Evolutionary conservation across 148 eudicot genomes (phyloP), one percentile per base, ranked within the genome.

Genomic region (Chenopodium quinoa): DNA sequence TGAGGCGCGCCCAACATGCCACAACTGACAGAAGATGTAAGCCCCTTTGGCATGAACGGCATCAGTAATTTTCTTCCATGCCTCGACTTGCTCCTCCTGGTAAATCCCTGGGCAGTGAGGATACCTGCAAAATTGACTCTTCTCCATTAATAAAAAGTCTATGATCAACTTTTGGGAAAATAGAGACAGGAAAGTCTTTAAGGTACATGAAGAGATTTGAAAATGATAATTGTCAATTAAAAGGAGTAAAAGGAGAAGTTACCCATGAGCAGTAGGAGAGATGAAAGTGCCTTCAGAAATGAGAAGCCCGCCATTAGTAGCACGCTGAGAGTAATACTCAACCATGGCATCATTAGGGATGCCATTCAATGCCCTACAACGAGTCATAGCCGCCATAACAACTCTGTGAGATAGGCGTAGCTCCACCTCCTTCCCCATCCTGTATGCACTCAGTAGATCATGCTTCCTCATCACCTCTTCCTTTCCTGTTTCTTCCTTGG

Each of bases 1-100:
- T 3, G 98, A 95, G 67, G 94, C 96, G 7, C 98, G 90, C 54
- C 98, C 97, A 2, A 90, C 93, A 72, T 94, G 98, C 98, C 98
- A 94, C n/a, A 94, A 73, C 75, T 95, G 98, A 76, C 96, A 93
- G 85, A 91, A 92, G 22, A 95, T 79, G 72, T 90, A 62, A 48
- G 88, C 93, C 73, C 96, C 96, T 73, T 90, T 90, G 70, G 87
- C 87, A 79, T 95, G 98, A 52, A 92, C 93, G 31, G 96, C 92
- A 80, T 87, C 91, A 58, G 93, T 94, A 29, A 93, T 89, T 67
- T 87, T 87, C 92, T 87, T 93, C 98, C 98, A 95, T 14, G 91
- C 94, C 70, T 91, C 90, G 50, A 91, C 83, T 83, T 93, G 97
- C 81, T 92, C 93, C 79, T 89, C 86, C 7, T 73, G 88, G 84